Percentiles rank a stretch among this genome's conserved stretches.
phyloP scores from a whole-genome alignment of 2,329 filamentous ascomycete genomes.

The Daldinia eschscholtzii region DNA sequence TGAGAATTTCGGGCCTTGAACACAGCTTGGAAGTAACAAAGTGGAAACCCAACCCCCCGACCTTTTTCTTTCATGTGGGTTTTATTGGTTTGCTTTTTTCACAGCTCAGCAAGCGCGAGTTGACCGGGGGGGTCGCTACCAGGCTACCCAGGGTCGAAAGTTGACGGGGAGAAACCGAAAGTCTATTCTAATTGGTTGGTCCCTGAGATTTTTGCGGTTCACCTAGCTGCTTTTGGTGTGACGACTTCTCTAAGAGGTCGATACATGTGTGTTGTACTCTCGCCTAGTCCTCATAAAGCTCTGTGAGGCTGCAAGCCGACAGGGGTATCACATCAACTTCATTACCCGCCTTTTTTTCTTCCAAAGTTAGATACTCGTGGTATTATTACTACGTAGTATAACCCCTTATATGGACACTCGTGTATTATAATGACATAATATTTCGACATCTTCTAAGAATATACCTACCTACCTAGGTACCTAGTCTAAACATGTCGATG shows the following conservation, averaged over 20 bases:
- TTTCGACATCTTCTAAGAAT: background rate
- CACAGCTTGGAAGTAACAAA: slow-evolving; percentile 17
- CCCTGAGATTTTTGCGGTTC: slow-evolving; percentile 32
- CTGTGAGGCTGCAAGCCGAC: slow-evolving; percentile 38
- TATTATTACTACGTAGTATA: slow-evolving; percentile 10
- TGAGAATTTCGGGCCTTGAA: slow-evolving; percentile 31
- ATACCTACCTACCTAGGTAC: too few species aligned
- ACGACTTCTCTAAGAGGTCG: slow-evolving; percentile 32
- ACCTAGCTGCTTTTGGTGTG: slow-evolving; percentile 40
- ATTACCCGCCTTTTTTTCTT: slow-evolving; percentile 19
- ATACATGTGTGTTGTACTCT: slow-evolving; percentile 16
- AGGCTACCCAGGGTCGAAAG: slow-evolving; percentile 7
- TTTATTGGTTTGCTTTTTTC: slow-evolving; percentile 11
- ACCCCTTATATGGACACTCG: background rate
- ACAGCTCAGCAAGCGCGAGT: slow-evolving; percentile 10
- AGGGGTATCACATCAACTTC: slow-evolving; percentile 37
- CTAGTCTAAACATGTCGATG: background rate
- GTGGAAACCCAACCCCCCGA: slow-evolving; percentile 26
- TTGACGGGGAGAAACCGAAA: slow-evolving; percentile 47
- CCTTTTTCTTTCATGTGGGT: slow-evolving; percentile 28
- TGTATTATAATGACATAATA: background rate
- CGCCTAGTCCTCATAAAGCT: slow-evolving; percentile 33
- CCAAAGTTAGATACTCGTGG: slow-evolving; percentile 7
- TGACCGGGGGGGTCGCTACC: slow-evolving; percentile 23
- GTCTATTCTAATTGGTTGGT: slow-evolving; percentile 41